Evolutionary conservation across 2,329 filamentous ascomycete species (phyloP).

Genomic region (Colletotrichum incanum): DNA sequence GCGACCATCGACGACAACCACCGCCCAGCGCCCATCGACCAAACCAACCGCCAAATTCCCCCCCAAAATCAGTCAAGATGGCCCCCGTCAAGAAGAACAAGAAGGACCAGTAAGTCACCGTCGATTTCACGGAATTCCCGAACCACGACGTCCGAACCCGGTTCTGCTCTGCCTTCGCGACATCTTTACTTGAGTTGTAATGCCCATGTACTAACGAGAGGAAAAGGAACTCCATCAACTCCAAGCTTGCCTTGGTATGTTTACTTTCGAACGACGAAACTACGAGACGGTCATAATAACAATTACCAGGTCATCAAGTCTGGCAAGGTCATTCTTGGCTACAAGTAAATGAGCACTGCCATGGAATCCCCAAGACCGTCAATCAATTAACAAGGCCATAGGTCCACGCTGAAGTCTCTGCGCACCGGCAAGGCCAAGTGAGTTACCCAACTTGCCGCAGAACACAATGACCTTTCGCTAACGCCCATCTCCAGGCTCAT

Average conservation of each 20-base stretch:
- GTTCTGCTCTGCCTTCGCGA: not conserved
- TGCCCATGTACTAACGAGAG: not conserved
- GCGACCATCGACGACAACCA: conserved; percentile 34
- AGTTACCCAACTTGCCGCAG: conserved; percentile 77
- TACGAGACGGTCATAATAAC: conserved; percentile 53
- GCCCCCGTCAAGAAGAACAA: conserved; percentile 83
- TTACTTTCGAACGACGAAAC: not conserved
- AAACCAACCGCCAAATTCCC: conserved; percentile 50
- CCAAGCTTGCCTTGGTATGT: conserved; percentile 3
- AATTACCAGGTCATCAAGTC: conserved; percentile 76
- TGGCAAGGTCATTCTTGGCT: conserved; percentile 88
- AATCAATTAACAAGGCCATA: not conserved
- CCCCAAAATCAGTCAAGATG: conserved; percentile 69
- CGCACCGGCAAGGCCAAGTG: conserved; percentile 94
- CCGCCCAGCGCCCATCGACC: conserved; percentile 40
- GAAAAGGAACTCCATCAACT: conserved; percentile 71
- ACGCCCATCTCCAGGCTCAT: conserved; percentile 82
- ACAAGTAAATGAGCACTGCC: conserved; percentile 69
- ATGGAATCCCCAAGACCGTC: not conserved
- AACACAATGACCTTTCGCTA: conserved; percentile 42
- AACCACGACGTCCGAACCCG: not conserved
- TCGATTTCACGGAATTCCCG: too few relatives aligned
- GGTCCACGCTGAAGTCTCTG: conserved; percentile 81
- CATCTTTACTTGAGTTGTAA: not conserved
- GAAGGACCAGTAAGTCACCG: conserved; percentile 78